Conservation (phyloP, 2,329 filamentous ascomycete genomes). For the Sphaerulina populicola region DNA sequence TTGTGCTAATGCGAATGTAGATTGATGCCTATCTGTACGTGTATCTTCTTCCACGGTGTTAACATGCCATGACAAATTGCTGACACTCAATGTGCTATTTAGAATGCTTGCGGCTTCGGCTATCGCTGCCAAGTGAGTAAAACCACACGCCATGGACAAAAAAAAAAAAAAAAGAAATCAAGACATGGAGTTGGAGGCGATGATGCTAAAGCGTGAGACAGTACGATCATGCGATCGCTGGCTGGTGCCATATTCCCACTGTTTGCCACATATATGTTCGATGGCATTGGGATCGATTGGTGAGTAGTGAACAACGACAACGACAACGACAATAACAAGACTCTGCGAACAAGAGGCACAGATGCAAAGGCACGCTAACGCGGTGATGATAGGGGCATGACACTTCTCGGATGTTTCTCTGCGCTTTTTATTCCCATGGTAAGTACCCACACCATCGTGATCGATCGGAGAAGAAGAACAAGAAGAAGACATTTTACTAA, state of each 20-base stretch:
- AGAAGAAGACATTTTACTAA: neutral
- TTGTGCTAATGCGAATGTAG: neutral
- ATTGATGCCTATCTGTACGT: conserved; percentile 48
- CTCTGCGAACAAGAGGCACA: no score
- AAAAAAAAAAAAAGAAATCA: no score
- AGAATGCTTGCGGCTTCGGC: conserved; percentile 45
- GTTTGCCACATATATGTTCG: conserved; percentile 38
- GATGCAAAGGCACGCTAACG: neutral
- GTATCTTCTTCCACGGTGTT: neutral
- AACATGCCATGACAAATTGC: neutral
- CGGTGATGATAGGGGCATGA: conserved; percentile 27
- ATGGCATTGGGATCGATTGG: conserved; percentile 44
- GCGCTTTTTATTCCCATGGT: conserved; percentile 36
- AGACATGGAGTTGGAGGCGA: no score
- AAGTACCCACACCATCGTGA: neutral
- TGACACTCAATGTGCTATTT: neutral
- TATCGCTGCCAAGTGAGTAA: conserved; percentile 42
- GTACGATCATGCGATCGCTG: conserved; percentile 45
- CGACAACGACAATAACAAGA: no score
- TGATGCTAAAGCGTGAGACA: no score
- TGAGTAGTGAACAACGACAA: conserved; percentile 16
- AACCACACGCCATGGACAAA: no score
- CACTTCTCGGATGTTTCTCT: conserved; percentile 40
- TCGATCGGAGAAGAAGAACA: neutral
- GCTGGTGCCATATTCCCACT: conserved; percentile 47